A percentile compares a stretch with the other conserved stretches of the same genome.
Evolutionary conservation across 352 stramenopile species (phyloP).

Genomic region (Chrysophaeum taylorii): DNA sequence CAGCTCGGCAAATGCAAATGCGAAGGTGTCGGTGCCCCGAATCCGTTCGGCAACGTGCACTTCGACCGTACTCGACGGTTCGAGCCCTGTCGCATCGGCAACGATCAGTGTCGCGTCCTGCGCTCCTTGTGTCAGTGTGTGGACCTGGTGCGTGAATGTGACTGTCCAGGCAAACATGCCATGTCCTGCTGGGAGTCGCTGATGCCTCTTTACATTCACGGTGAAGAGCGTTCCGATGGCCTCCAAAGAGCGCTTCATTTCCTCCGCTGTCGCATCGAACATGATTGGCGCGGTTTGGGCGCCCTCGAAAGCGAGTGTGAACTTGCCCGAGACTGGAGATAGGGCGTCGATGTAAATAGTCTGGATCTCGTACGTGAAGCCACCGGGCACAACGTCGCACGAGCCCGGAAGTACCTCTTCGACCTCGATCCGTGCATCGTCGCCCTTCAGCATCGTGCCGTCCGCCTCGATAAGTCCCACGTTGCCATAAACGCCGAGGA

Average conservation of each 20-base stretch:
- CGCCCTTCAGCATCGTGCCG: slow-evolving; percentile 61
- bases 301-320: slow-evolving; percentile 75
- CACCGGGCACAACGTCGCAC: slow-evolving; percentile 69
- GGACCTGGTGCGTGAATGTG: slow-evolving; percentile 77
- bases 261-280: slow-evolving; percentile 56
- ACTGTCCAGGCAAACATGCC: slow-evolving; percentile 74
- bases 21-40: slow-evolving; percentile 72
- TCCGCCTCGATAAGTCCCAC: slow-evolving; percentile 69
- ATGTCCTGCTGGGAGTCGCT: slow-evolving; percentile 1
- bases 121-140: slow-evolving; percentile 76
- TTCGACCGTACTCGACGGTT: slow-evolving; percentile 45
- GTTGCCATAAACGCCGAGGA: slow-evolving; percentile 68
- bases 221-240: slow-evolving; percentile 55
- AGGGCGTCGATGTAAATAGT: slow-evolving; percentile 61
- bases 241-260: slow-evolving; percentile 66
- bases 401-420: slow-evolving; percentile 59
- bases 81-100: slow-evolving; percentile 36
- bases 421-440: slow-evolving; percentile 67
- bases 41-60: slow-evolving; percentile 75
- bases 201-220: slow-evolving; percentile 41
- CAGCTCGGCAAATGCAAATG: slow-evolving; percentile 65
- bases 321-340: slow-evolving; percentile 54
- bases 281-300: slow-evolving; percentile 58
- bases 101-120: slow-evolving; percentile 63
- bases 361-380: slow-evolving; percentile 86